Base-by-base conservation (phyloP, 768 basidiomycete species). In the Calocybe cyanea region DNA sequence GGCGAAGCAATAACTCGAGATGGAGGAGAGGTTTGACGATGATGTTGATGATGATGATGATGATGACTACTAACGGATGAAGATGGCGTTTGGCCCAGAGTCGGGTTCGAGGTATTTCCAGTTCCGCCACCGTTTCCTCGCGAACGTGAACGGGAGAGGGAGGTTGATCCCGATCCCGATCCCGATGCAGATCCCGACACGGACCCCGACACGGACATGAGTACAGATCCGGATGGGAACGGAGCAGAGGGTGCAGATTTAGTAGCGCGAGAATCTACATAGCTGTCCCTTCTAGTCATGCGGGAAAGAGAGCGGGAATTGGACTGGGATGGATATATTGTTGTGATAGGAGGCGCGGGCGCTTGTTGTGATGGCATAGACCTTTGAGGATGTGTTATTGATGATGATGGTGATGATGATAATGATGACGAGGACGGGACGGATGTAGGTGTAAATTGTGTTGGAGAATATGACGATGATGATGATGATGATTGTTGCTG, bases 61-160 rank as follows among this genome's bases (percentile, higher is more conserved):
- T n/a, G n/a, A n/a, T n/a, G n/a, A n/a, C n/a, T n/a, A n/a, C n/a
- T n/a, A n/a, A 3, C 46, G 43, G 19, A 53, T 45, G 11, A 45
- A 45, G 19, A 46, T 49, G 5, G 43, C 32, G 5, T 28, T 28
- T 5, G 25, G 25, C 25, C 25, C 25, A n/a, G n/a, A n/a, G n/a
- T n/a, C n/a, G n/a, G n/a, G n/a, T n/a, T n/a, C n/a, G n/a, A n/a
- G n/a, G n/a, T n/a, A n/a, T n/a, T n/a, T n/a, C n/a, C n/a, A n/a
- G n/a, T n/a, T n/a, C n/a, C n/a, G n/a, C n/a, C n/a, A n/a, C n/a
- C n/a, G n/a, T n/a, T n/a, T n/a, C n/a, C n/a, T 7, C 60, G 54
- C 3, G 60, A 61, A 17, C 48, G 49, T 14, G 61, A 59, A 4
- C 61, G 55, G 1, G 59, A 53, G 4, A 51, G 57, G 5, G 55